Evolutionary conservation across 345 rosid species (phyloP).

Genomic region (Brassica cretica): DNA sequence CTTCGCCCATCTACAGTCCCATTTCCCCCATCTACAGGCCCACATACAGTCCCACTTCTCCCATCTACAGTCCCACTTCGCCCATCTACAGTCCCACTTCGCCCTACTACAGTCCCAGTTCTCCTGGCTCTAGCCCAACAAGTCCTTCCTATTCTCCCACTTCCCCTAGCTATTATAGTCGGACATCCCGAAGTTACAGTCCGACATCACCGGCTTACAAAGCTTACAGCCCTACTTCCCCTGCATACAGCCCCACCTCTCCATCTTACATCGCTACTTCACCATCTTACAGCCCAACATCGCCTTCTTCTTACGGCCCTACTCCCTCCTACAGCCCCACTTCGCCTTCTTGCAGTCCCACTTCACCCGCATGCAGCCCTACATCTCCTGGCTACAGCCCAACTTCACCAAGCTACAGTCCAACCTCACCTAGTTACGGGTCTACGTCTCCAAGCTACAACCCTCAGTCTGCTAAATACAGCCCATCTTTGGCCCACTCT

Average conservation of each 20-base stretch:
- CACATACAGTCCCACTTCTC: slow-evolving; percentile 74
- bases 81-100: slow-evolving; percentile 88
- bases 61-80: slow-evolving; percentile 80
- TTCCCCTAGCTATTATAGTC: slow-evolving; percentile 72
- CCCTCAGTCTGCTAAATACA: slow-evolving; percentile 63
- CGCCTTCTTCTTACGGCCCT: slow-evolving; percentile 85
- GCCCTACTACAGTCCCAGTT: slow-evolving; percentile 47
- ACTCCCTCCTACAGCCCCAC: slow-evolving; percentile 79
- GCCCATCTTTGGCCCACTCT: slow-evolving; percentile 83
- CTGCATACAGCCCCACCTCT: slow-evolving; percentile 77
- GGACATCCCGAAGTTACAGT: slow-evolving; percentile 72
- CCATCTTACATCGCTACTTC: slow-evolving; percentile 86
- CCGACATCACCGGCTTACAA: slow-evolving; percentile 78
- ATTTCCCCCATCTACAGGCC: slow-evolving; percentile 75
- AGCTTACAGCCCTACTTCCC: slow-evolving; percentile 76
- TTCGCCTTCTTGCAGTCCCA: slow-evolving; percentile 76
- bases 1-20: slow-evolving; percentile 59
- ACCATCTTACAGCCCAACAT: slow-evolving; percentile 79
- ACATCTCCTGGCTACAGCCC: slow-evolving; percentile 82
- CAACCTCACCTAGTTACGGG: slow-evolving; percentile 76
- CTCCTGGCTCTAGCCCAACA: slow-evolving; percentile 67
- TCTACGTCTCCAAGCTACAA: slow-evolving; percentile 73
- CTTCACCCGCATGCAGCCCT: slow-evolving; percentile 85
- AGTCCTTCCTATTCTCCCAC: slow-evolving; percentile 83
- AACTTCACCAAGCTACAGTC: slow-evolving; percentile 76